Conservation (phyloP, 2,329 filamentous ascomycete species). For the Fusarium sp. region DNA sequence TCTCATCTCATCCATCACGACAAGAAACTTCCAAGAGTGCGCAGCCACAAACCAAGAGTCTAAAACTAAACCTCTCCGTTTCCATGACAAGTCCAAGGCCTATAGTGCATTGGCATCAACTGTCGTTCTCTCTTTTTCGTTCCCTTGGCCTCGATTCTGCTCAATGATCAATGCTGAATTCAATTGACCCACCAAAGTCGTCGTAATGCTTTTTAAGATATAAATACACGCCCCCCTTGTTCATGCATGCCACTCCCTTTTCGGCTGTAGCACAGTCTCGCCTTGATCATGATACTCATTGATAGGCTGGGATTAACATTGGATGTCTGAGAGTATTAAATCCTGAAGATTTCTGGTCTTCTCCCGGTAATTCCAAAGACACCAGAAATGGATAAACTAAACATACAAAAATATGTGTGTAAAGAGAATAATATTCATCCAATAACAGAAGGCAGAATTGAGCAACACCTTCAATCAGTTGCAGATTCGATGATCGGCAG, state of each 20-base stretch:
- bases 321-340: constrained; percentile 1
- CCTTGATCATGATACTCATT: background rate
- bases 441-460: background rate
- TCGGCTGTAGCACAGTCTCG: constrained; percentile 15
- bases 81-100: constrained; percentile 14
- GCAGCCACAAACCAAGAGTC: constrained; percentile 22
- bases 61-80: background rate
- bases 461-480: background rate
- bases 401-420: no score
- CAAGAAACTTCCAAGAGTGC: constrained; percentile 20
- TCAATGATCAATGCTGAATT: constrained; percentile 20
- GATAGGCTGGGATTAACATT: background rate
- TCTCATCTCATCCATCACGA: background rate
- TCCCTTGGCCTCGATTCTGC: constrained; percentile 21
- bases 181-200: constrained; percentile 29
- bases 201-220: constrained; percentile 32
- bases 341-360: background rate
- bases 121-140: constrained; percentile 2
- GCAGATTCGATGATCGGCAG: constrained; percentile 29
- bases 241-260: constrained; percentile 11
- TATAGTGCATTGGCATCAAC: constrained; percentile 11
- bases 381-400: no score
- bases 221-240: constrained; percentile 1
- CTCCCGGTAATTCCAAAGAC: background rate
- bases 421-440: background rate